Conservation (phyloP, 2,329 filamentous ascomycete species). For the Fusarium sarcochroum region DNA sequence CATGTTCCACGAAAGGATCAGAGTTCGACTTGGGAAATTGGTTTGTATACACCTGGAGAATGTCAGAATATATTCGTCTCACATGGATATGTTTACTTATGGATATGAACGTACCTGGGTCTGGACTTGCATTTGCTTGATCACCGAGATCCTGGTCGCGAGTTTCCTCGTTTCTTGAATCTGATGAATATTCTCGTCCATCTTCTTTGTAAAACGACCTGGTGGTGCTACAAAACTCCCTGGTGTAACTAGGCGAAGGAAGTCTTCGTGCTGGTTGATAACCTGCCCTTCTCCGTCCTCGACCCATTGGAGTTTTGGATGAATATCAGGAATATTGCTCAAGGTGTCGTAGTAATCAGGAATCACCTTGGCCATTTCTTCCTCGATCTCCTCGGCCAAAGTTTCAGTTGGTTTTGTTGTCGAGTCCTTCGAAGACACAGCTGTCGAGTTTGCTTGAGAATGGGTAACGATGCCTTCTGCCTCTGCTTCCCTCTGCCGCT, state of each 20-base stretch:
- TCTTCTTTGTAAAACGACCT: slow-evolving; percentile 80
- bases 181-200: slow-evolving; percentile 92
- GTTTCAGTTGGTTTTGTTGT: slow-evolving; percentile 74
- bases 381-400: slow-evolving; percentile 94
- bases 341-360: slow-evolving; percentile 96
- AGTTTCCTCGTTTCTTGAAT: slow-evolving; percentile 98
- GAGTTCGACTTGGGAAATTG: slow-evolving; percentile 98
- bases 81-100: too few species aligned
- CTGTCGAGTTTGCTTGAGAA: slow-evolving; percentile 55
- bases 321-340: slow-evolving; percentile 87
- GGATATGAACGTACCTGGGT: slow-evolving; percentile 77
- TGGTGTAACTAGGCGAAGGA: slow-evolving; percentile 80
- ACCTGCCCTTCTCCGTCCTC: slow-evolving; percentile 92
- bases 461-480: slow-evolving; percentile 59
- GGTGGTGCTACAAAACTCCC: slow-evolving; percentile 82
- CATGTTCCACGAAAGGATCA: slow-evolving; percentile 87
- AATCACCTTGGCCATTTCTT: slow-evolving; percentile 84
- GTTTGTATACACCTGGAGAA: slow-evolving; percentile 87
- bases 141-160: slow-evolving; percentile 95
- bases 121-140: slow-evolving; percentile 99
- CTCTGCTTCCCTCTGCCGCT: slow-evolving; percentile 80
- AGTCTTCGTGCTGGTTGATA: slow-evolving; percentile 89
- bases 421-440: slow-evolving; percentile 61
- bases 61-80: slow-evolving; percentile 23
- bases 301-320: slow-evolving; percentile 84